Evolutionary conservation across 371 early-diverging fungal species (phyloP).

Genomic region (Haplosporangium sp.): DNA sequence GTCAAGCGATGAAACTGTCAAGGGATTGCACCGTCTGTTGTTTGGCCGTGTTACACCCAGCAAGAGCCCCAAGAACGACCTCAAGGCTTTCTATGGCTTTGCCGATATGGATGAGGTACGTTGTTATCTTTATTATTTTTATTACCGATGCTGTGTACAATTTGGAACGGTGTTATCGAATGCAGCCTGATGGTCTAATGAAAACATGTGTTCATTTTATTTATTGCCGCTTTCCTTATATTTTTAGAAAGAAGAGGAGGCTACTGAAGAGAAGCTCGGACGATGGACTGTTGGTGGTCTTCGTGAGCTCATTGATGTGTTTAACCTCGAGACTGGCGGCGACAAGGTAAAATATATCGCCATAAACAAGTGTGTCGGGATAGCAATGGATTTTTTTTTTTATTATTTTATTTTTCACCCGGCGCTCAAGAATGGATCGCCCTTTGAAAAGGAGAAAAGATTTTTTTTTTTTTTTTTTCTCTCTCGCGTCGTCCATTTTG

Average conservation of each 20-base stretch:
- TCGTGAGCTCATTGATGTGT: constrained; percentile 52
- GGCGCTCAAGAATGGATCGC: too few relatives aligned
- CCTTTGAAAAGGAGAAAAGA: too few relatives aligned
- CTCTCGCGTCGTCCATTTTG: too few relatives aligned
- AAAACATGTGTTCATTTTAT: neutral
- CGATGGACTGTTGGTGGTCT: constrained; percentile 51
- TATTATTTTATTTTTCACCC: too few relatives aligned
- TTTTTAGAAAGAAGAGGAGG: constrained; percentile 54
- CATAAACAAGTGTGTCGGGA: too few relatives aligned
- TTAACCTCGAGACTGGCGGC: constrained; percentile 50
- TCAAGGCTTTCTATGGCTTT: constrained; percentile 47
- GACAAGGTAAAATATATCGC: constrained; percentile 42
- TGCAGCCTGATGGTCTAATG: too few relatives aligned
- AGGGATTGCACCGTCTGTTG: constrained; percentile 46
- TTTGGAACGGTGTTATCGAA: neutral
- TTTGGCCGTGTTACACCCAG: constrained; percentile 28
- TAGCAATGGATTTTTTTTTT: too few relatives aligned
- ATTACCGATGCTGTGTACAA: neutral
- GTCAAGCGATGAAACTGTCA: constrained; percentile 39
- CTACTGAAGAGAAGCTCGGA: constrained; percentile 47
- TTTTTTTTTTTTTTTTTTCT: too few relatives aligned
- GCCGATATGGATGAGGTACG: constrained; percentile 38
- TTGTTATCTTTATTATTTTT: neutral
- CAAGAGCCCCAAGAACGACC: constrained; percentile 42
- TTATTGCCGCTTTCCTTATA: too few relatives aligned